These are phyloP conservation scores for Alternaria solani DNA, from an alignment of 2,329 filamentous ascomycete species.

Conservation along the genomic window DNA sequence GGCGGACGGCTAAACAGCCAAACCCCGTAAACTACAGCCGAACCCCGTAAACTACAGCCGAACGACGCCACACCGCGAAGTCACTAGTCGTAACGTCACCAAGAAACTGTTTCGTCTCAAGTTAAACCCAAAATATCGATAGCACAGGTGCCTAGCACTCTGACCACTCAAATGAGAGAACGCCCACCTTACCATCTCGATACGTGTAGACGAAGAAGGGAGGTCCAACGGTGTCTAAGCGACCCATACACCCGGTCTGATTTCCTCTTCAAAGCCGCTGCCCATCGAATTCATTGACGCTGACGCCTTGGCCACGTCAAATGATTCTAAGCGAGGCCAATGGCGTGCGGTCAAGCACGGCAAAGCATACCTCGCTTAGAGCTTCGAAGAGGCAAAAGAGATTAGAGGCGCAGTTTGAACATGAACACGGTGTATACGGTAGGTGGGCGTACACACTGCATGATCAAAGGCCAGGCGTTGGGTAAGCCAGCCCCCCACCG, in stretches of 20 bases:
- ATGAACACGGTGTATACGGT: slow-evolving; percentile 27
- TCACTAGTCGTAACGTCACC: background rate
- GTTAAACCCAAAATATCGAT: background rate
- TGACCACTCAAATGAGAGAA: slow-evolving; percentile 9
- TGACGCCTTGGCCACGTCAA: slow-evolving; percentile 12
- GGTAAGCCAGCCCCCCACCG: slow-evolving; percentile 3
- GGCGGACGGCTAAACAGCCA: background rate
- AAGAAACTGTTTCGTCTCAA: background rate
- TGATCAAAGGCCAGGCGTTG: slow-evolving; percentile 11
- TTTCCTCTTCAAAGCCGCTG: background rate
- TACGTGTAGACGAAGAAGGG: slow-evolving; percentile 4
- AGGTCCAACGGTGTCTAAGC: background rate
- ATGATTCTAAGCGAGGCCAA: slow-evolving; percentile 17
- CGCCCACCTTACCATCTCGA: background rate
- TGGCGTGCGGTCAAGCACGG: background rate
- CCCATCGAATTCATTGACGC: slow-evolving; percentile 4
- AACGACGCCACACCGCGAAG: slow-evolving; percentile 1
- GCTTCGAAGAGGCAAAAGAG: slow-evolving; percentile 7
- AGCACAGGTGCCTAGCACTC: slow-evolving; percentile 2
- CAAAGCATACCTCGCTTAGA: slow-evolving; percentile 24
- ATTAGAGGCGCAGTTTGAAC: background rate
- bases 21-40: background rate
- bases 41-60: slow-evolving; percentile 3
- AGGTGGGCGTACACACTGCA: slow-evolving; percentile 12
- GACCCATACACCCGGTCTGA: slow-evolving; percentile 7